Evolutionary conservation across 1,284 basidiomycete genomes (phyloP).

Genomic region (Ustilago hordei): DNA sequence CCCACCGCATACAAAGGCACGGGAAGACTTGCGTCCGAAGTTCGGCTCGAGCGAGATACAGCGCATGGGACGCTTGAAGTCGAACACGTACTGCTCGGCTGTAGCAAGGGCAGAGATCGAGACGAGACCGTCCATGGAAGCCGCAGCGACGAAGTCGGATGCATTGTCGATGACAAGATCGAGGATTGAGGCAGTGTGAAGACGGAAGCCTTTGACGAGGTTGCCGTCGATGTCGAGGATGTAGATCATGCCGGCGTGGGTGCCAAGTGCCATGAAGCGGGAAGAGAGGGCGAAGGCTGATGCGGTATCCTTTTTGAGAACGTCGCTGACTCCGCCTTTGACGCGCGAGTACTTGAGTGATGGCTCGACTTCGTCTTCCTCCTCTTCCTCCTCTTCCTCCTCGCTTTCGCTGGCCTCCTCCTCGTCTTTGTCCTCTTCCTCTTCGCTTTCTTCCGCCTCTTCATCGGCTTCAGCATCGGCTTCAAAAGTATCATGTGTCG

Average conservation of each 20-base stretch:
- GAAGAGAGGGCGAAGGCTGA: slow-evolving; percentile 74
- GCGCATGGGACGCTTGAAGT: slow-evolving; percentile 92
- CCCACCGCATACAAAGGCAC: slow-evolving; percentile 93
- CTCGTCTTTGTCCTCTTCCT: slow-evolving; percentile 30
- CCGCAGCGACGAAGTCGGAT: slow-evolving; percentile 89
- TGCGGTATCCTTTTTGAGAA: slow-evolving; percentile 83
- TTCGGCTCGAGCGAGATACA: slow-evolving; percentile 90
- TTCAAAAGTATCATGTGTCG: slow-evolving; percentile 6
- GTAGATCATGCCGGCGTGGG: slow-evolving; percentile 90
- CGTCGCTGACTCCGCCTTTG: slow-evolving; percentile 78
- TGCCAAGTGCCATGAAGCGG: slow-evolving; percentile 80
- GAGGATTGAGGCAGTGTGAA: slow-evolving; percentile 88
- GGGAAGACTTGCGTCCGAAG: slow-evolving; percentile 82
- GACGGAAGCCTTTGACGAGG: slow-evolving; percentile 88
- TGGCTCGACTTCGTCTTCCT: slow-evolving; percentile 57
- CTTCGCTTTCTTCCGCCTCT: slow-evolving; percentile 43
- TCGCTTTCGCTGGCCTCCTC: slow-evolving; percentile 12
- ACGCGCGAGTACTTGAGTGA: slow-evolving; percentile 90
- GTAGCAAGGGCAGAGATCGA: slow-evolving; percentile 86
- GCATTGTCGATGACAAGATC: slow-evolving; percentile 87
- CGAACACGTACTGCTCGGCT: slow-evolving; percentile 84
- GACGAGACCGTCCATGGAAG: slow-evolving; percentile 94
- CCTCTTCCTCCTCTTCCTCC: slow-evolving; percentile 36
- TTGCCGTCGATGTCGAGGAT: slow-evolving; percentile 83
- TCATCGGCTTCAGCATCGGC: slow-evolving; percentile 70